These are phyloP conservation scores for Phyllosticta citrichinensis DNA, from an alignment of 2,329 filamentous ascomycete genomes.

Conservation along the genomic window DNA sequence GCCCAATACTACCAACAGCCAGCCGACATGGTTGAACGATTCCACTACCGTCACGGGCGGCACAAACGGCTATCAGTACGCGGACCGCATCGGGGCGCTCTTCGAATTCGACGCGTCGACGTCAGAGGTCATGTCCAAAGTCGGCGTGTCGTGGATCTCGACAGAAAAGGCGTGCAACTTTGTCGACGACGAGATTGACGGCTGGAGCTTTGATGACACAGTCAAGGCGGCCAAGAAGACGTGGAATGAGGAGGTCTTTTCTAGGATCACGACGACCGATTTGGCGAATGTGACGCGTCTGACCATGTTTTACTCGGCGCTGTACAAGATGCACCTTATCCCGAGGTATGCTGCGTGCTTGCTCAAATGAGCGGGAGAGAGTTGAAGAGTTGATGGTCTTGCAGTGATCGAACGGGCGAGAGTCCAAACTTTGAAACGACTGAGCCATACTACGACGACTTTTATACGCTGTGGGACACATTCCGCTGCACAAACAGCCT, in stretches of 20 bases:
- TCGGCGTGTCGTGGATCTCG: slow-evolving; percentile 43
- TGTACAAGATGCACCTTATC: slow-evolving; percentile 27
- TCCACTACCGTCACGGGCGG: neutral
- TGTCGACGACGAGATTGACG: slow-evolving; percentile 32
- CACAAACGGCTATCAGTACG: neutral
- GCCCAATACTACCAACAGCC: slow-evolving; percentile 13
- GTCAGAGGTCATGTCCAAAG: slow-evolving; percentile 37
- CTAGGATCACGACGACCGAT: slow-evolving; percentile 1
- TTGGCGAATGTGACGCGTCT: neutral
- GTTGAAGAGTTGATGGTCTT: slow-evolving; percentile 8
- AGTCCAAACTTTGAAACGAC: slow-evolving; percentile 19
- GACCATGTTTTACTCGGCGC: slow-evolving; percentile 23
- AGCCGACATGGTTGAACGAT: slow-evolving; percentile 20
- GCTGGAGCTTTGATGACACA: slow-evolving; percentile 30
- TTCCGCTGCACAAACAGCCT: slow-evolving; percentile 13
- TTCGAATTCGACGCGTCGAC: slow-evolving; percentile 36
- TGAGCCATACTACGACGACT: slow-evolving; percentile 27
- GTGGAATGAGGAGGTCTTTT: slow-evolving; percentile 42
- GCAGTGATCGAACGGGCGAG: slow-evolving; percentile 18
- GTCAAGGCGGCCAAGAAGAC: slow-evolving; percentile 26
- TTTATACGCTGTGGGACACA: slow-evolving; percentile 12
- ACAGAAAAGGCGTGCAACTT: slow-evolving; percentile 37
- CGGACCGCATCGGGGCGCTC: slow-evolving; percentile 41
- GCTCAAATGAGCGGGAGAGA: neutral
- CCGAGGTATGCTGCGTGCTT: slow-evolving; percentile 5